Base-by-base conservation (phyloP, 805 yeast species). In the Tetrapisispora taiwanensis region DNA sequence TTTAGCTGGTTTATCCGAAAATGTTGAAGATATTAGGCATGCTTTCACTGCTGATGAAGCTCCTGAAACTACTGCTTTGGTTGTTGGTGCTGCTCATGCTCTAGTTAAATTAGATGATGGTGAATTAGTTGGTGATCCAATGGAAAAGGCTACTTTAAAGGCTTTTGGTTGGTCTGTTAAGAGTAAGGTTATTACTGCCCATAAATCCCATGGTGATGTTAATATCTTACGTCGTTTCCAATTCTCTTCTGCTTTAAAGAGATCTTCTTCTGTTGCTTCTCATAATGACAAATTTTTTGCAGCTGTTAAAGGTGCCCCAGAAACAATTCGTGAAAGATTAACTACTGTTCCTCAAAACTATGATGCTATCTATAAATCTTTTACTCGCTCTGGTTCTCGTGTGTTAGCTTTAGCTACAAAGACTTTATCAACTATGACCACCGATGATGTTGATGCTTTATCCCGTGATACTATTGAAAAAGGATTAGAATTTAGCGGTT, bases 291-390 rank as follows among this genome's bases (percentile, higher is more conserved):
- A 76, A 50, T 68, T 78, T 46, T 72, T 87, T 51, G 92, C 88
- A 38, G 81, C 95, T 51, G 95, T 81, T 36, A 92, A 92, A 68
- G 98, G 98, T 73, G 98, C 98, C 1, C 98, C 98, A 4, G 98
- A 92, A 68, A 92, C 97, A 17, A 79, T 92, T 54, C 79, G 81
- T 60, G 73, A 71, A 46, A 86, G 92, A 85, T 67, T 92, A 49
- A 54, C 63, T 36, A 70, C 69, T 38, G 78, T 84, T 46, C 97
- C 97, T 18, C 75, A 68, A 27, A 72, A 78, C 53, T 92, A 90
- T 60, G 97, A 90, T 62, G 84, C 78, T 20, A 77, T 81, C 30
- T 92, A 78, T 68, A 89, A 89, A 65, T 79, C 87, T 12, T 92
- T 84, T 60, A 92, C 97, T 17, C 84, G 96, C 68, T 73, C 94